Base-by-base conservation (phyloP, 2,329 filamentous ascomycete species). In the Plectosphaerella cucumerina region DNA sequence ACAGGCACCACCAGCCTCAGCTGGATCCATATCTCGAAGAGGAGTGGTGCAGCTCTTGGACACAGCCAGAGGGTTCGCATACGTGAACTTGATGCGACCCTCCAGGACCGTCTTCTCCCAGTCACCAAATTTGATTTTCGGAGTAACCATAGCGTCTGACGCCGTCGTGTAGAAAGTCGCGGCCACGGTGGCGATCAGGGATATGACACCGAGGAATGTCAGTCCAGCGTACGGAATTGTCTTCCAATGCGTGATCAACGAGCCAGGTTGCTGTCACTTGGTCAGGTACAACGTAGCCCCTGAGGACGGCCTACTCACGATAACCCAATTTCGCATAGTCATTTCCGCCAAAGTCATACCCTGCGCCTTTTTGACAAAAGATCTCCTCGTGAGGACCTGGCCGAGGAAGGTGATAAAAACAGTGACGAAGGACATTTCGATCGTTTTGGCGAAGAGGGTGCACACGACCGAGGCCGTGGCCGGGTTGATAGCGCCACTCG, bases 371-470 rank as follows among this genome's bases (percentile, higher is more conserved):
- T 76, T 78, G 21, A 77, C 76, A 50, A 89, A 78, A 0, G 88
- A 85, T 50, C 86, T 73, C 18, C 86, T 76, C n/a, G 82, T 90
- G 15, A 93, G 68, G 0, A 87, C 79, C 63, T 94, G 89, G 0
- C 89, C 89, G 0, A 92, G 64, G 50, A 88, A 88, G 0, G 85
- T 80, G 1, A 92, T 85, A 53, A 90, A 88, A 0, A 89, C 84
- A 0, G 88, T 90, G 4, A 90, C 87, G 60, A 91, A 93, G 0
- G 85, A 84, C 56, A 92, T 63, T 66, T 93, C 89, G 45, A 92
- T 89, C 0, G 85, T 80, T 66, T 92, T 93, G 8, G 89, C 86
- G 34, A 90, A 70, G 3, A 90, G 67, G 0, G 87, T 80, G n/a
- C 82, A 84, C 1, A 92, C 61, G 1, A 89, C 67, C 1, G 82